Percentiles rank a stretch among this genome's conserved stretches.
Conservation (phyloP, 2,329 filamentous ascomycete species). For the Pestalotiopsis sp. region DNA sequence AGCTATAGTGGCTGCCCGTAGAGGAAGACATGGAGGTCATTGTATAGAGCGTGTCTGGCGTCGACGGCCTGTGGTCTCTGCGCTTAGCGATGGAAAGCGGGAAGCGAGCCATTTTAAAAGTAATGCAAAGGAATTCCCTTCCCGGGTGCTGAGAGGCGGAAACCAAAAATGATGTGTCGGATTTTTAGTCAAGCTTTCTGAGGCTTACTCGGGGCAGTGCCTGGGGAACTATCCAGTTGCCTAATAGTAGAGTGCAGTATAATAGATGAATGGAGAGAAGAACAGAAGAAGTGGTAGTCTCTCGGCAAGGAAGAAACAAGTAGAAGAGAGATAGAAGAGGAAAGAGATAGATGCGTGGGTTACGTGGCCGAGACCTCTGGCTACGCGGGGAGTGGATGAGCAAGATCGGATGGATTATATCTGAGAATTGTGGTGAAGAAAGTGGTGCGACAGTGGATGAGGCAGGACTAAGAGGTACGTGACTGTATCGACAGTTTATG, state of each 20-base stretch:
- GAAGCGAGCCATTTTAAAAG: constrained; percentile 9
- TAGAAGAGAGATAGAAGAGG: neutral
- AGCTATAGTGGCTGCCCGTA: constrained; percentile 25
- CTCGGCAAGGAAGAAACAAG: neutral
- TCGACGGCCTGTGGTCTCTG: constrained; percentile 1
- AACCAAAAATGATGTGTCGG: neutral
- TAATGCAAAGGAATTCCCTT: neutral
- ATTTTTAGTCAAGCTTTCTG: constrained; percentile 1
- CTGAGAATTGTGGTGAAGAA: neutral
- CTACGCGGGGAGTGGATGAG: neutral
- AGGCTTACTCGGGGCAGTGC: constrained; percentile 10
- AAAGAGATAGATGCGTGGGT: neutral
- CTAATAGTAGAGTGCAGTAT: neutral
- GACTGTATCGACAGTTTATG: neutral
- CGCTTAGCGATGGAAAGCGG: constrained; percentile 9
- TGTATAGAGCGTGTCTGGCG: constrained; percentile 13
- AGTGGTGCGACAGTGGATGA: constrained; percentile 9
- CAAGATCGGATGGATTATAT: neutral
- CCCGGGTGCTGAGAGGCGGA: neutral
- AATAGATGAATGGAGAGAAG: neutral
- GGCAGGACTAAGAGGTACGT: neutral
- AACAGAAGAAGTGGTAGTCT: neutral
- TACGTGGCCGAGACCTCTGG: neutral
- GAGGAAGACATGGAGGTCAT: constrained; percentile 30
- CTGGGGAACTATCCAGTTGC: neutral